A percentile compares a stretch with the other conserved stretches of the same genome.
These are phyloP conservation scores for Fusarium oligoseptatum DNA, from an alignment of 2,329 filamentous ascomycete genomes.

Conservation along the genomic window DNA sequence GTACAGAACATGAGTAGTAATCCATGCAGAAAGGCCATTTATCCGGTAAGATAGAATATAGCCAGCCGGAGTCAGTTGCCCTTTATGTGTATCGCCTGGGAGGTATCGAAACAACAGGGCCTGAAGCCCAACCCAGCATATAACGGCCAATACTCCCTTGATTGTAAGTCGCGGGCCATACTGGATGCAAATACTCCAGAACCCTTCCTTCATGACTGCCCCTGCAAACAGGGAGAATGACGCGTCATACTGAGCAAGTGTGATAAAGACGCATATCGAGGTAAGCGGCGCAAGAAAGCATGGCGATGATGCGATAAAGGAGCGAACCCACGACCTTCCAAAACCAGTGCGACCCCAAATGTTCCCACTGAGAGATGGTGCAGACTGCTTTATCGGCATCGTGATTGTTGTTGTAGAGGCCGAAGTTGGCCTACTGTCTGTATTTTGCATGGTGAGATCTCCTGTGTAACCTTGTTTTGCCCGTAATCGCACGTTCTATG, in stretches of 20 bases:
- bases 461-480: background rate
- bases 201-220: conserved; percentile 20
- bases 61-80: conserved; percentile 59
- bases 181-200: conserved; percentile 33
- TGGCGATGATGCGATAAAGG: conserved; percentile 41
- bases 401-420: conserved; percentile 17
- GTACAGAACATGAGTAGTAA: conserved; percentile 53
- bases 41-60: conserved; percentile 57
- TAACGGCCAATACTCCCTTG: conserved; percentile 25
- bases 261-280: conserved; percentile 43
- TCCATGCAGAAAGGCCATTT: conserved; percentile 58
- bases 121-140: conserved; percentile 30
- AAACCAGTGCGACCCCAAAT: conserved; percentile 45
- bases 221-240: conserved; percentile 28
- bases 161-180: conserved; percentile 31
- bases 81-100: conserved; percentile 41
- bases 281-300: conserved; percentile 40
- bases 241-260: conserved; percentile 38
- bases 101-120: conserved; percentile 29
- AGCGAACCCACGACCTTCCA: conserved; percentile 41
- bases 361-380: background rate
- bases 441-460: background rate
- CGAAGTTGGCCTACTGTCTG: background rate
- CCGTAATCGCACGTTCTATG: background rate
- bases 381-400: background rate